Evolutionary conservation across 257 asterid genomes (phyloP), one percentile per base, ranked within the genome.

Genomic region (Schizonepeta tenuifolia): DNA sequence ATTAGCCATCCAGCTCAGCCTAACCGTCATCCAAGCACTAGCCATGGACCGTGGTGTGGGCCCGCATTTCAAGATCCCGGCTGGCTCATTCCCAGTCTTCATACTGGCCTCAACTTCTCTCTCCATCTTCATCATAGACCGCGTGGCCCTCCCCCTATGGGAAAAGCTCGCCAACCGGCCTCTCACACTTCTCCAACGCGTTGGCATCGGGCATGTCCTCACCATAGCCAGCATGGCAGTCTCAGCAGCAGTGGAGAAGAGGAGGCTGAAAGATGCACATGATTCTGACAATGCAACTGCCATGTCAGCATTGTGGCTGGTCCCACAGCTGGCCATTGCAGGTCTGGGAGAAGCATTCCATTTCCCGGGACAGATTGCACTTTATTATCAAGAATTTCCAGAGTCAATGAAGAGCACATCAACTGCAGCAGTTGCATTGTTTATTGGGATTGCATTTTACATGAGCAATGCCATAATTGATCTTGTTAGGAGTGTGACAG

Each of bases 331-430:
- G 21, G 88, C 69, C 15, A 53, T 81, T 35, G 88, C 82, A 17
- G 96, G 96, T 4, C 8, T 82, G 26, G 90, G 90, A 8, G 94
- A 86, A 41, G 94, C 92, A 3, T 83, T 89, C 59, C 89, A 81
- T 59, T 89, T 82, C 47, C 89, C 91, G 0, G 89, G 88, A 22
- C 85, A 89, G 6, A 73, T 89, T 26, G 80, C 85, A 1, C 44
- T 87, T 1, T 89, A 85, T 22, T 89, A 87, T 74, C 87, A 83
- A 67, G 96, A 89, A 13, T 89, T 89, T 50, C 96, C 93, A 0
- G 75, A 28, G 0, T 54, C 85, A 1, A 64, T 87, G 53, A 87
- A 83, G 50, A 89, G 73, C 62, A 79, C 87, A 13, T 83, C 92
- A 9, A 84, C 90, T 12, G 93, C 91, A 11, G 79, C 84, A 7